Conservation (phyloP, 768 basidiomycete species). For the Tulasnella sp. region DNA sequence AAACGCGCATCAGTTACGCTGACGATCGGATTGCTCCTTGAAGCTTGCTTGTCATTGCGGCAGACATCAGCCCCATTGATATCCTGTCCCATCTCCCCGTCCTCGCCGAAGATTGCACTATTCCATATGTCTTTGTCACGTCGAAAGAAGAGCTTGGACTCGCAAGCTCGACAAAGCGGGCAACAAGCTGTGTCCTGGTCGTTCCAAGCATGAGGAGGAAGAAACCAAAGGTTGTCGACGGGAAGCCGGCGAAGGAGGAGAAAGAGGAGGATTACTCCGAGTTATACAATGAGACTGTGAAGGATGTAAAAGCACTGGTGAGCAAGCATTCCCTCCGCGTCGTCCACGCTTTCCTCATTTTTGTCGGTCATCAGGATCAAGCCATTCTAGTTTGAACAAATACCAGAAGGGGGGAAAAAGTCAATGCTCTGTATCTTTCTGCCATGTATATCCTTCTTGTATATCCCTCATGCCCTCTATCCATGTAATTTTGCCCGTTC, state of each 20-base stretch:
- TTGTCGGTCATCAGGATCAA: neutral
- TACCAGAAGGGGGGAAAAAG: slow-evolving; percentile 3
- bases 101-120: slow-evolving; percentile 83
- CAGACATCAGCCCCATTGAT: slow-evolving; percentile 96
- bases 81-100: slow-evolving; percentile 96
- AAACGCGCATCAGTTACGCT: too few relatives aligned
- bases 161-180: slow-evolving; percentile 93
- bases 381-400: neutral
- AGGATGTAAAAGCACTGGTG: slow-evolving; percentile 69
- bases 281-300: slow-evolving; percentile 73
- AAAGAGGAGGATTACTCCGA: slow-evolving; percentile 72
- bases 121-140: slow-evolving; percentile 81
- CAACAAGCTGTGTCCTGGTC: slow-evolving; percentile 95
- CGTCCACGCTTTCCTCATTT: neutral
- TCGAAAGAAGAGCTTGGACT: slow-evolving; percentile 95
- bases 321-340: slow-evolving; percentile 4
- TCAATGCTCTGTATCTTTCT: too few relatives aligned
- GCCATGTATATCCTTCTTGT: too few relatives aligned
- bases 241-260: slow-evolving; percentile 37
- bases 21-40: neutral
- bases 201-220: slow-evolving; percentile 74
- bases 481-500: too few relatives aligned
- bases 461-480: too few relatives aligned
- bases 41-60: slow-evolving; percentile 84
- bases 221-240: slow-evolving; percentile 40